Evolutionary conservation across 2,329 filamentous ascomycete species (phyloP).

Genomic region (Waltergamsia citrina): DNA sequence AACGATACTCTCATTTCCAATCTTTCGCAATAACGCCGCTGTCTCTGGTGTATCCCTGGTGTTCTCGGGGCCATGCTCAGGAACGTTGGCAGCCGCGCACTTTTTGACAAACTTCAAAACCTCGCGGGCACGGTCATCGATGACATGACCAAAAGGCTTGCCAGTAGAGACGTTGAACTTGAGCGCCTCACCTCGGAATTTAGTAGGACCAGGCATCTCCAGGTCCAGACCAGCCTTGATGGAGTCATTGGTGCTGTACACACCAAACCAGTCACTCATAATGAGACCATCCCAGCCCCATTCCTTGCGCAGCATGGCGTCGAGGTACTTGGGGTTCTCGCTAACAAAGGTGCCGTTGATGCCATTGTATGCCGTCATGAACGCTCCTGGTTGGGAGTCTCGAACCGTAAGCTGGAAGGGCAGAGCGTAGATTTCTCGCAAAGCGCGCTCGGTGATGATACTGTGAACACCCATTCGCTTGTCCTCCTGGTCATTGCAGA

Average conservation of each 20-base stretch:
- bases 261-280: conserved; percentile 53
- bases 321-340: conserved; percentile 40
- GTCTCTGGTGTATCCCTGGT: conserved; percentile 51
- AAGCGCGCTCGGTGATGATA: conserved; percentile 43
- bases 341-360: conserved; percentile 47
- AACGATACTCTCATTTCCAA: conserved; percentile 62
- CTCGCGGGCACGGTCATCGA: conserved; percentile 48
- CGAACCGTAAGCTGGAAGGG: conserved; percentile 48
- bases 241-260: conserved; percentile 42
- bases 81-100: conserved; percentile 3
- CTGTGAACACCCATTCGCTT: conserved; percentile 45
- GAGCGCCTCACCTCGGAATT: conserved; percentile 39
- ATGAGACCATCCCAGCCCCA: conserved; percentile 49
- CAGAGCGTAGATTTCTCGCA: conserved; percentile 49
- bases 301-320: conserved; percentile 41
- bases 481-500: conserved; percentile 53
- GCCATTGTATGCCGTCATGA: conserved; percentile 53
- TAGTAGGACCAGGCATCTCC: conserved; percentile 49
- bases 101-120: conserved; percentile 52
- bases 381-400: conserved; percentile 38
- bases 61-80: conserved; percentile 39
- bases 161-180: conserved; percentile 43
- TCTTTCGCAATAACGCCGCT: conserved; percentile 51
- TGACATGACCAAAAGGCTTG: conserved; percentile 43
- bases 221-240: conserved; percentile 44